Evolutionary conservation across 768 basidiomycete genomes (phyloP).

Genomic region (Russula brevipes): DNA sequence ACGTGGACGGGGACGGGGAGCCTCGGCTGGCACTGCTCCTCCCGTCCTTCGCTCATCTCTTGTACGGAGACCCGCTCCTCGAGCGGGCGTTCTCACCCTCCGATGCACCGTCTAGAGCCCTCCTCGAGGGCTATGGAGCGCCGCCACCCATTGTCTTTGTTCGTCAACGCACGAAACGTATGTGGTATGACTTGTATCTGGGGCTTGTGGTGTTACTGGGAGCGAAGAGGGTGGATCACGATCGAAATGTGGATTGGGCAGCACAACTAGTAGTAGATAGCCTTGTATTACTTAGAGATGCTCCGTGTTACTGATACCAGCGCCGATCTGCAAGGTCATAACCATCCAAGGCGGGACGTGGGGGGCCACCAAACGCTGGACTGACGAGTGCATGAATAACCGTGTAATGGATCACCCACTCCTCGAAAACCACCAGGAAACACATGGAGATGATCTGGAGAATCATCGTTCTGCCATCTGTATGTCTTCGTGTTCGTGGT

Average conservation of each 20-base stretch:
- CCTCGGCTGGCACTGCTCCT: constrained; percentile 40
- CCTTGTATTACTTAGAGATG: constrained; percentile 43
- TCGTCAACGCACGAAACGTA: constrained; percentile 67
- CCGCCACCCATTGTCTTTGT: constrained; percentile 48
- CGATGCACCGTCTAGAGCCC: constrained; percentile 32
- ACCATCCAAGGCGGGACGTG: not conserved
- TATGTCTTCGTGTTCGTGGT: constrained; percentile 21
- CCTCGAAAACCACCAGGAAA: not conserved
- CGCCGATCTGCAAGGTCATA: not conserved
- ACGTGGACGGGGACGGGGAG: constrained; percentile 30
- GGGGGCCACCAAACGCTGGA: not conserved
- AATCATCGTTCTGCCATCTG: constrained; percentile 20
- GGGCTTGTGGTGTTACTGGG: constrained; percentile 48
- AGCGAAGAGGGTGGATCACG: constrained; percentile 32
- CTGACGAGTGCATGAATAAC: not conserved
- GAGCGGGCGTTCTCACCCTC: constrained; percentile 54
- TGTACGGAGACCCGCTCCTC: constrained; percentile 75
- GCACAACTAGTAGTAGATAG: constrained; percentile 30
- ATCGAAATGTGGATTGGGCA: constrained; percentile 39
- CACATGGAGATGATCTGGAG: not conserved
- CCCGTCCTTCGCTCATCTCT: constrained; percentile 41
- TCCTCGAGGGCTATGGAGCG: constrained; percentile 59
- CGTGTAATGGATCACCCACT: not conserved
- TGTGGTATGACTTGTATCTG: constrained; percentile 71
- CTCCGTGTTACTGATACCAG: constrained; percentile 42